These are phyloP conservation scores for Heliocybe sulcata DNA, from an alignment of 1,284 basidiomycete species.

Conservation along the genomic window DNA sequence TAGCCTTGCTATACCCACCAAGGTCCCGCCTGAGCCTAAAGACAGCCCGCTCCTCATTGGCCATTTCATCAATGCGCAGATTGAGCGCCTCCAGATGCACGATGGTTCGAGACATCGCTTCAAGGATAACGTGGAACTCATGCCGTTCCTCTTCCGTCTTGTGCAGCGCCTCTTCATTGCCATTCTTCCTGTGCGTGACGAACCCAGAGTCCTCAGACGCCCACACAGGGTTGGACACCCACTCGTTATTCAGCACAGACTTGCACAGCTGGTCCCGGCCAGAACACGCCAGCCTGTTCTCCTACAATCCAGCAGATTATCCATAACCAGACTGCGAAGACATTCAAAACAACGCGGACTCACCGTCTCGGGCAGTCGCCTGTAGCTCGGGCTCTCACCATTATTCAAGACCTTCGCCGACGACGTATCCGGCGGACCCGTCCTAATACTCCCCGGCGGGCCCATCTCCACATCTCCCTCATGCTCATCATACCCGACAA, in stretches of 20 bases:
- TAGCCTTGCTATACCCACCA: conserved; percentile 81
- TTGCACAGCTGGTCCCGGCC: conserved; percentile 94
- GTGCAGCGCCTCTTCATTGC: conserved; percentile 94
- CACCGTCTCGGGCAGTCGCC: conserved; percentile 81
- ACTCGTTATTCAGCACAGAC: conserved; percentile 93
- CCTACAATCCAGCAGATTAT: conserved; percentile 38
- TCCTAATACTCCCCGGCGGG: conserved; percentile 70
- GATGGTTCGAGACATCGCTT: conserved; percentile 89
- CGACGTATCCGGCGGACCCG: conserved; percentile 57
- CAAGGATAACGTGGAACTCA: conserved; percentile 97
- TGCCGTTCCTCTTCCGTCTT: conserved; percentile 97
- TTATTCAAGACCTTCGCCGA: conserved; percentile 67
- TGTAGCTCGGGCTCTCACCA: conserved; percentile 84
- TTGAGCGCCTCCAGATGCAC: conserved; percentile 88
- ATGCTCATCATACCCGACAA: conserved; percentile 75
- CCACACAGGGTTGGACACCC: conserved; percentile 98
- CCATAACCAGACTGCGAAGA: no score
- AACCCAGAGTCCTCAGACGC: conserved; percentile 95
- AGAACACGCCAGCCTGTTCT: conserved; percentile 87
- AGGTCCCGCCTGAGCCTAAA: conserved; percentile 89
- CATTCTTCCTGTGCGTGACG: conserved; percentile 94
- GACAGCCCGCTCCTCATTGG: conserved; percentile 75
- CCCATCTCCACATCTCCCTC: conserved; percentile 65
- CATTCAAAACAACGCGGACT: no score
- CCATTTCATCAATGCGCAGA: conserved; percentile 85